Base-by-base conservation (phyloP, 805 yeast genomes). In the Barnettozyma sucrosica region DNA sequence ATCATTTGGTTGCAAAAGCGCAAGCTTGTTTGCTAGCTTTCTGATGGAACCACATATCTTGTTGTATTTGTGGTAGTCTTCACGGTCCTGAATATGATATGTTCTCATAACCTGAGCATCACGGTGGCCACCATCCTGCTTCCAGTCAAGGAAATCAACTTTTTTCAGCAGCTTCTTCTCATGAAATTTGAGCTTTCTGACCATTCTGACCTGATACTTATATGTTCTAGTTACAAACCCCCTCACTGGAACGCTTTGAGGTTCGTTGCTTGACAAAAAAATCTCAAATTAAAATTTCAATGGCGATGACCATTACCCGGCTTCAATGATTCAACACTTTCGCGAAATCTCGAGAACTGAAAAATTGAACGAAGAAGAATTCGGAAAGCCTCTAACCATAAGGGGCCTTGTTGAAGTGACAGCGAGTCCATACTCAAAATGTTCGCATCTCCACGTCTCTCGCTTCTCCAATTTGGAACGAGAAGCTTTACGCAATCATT, bases 121-220 rank as follows among this genome's bases (percentile, higher is more conserved):
- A 56, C 99, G 74, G 66, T 93, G 99, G 26, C 92, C 89, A 47
- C 85, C 83, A 65, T 93, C 99, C 59, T 89, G 95, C 66, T 93
- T 93, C 97, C 98, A 93, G 66, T 93, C 95, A 44, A 89, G 85
- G 70, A 93, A 89, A 64, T 93, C 97, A 45, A 93, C 98, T 67
- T 93, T 93, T 72, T 86, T 89, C 59, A 93, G 78, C 59, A 93
- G 80, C 69, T 89, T 90, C 75, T 87, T 85, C 77, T 93, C 99
- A 68, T 93, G 99, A 70, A 86, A 89, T 66, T 93, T 93, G 51
- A 93, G 77, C 58, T 86, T 76, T 66, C 99, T 77, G 43, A 85
- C 95, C 95, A 86, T 85, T 37, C 13, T 39, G 25, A n/a, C 14
- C 18, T 26, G 21, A 20, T 34, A n/a, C 37, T 30, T 14, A 13